phyloP scores from a whole-genome alignment of 2,329 filamentous ascomycete species.

The Emmonsiellopsis sp. region DNA sequence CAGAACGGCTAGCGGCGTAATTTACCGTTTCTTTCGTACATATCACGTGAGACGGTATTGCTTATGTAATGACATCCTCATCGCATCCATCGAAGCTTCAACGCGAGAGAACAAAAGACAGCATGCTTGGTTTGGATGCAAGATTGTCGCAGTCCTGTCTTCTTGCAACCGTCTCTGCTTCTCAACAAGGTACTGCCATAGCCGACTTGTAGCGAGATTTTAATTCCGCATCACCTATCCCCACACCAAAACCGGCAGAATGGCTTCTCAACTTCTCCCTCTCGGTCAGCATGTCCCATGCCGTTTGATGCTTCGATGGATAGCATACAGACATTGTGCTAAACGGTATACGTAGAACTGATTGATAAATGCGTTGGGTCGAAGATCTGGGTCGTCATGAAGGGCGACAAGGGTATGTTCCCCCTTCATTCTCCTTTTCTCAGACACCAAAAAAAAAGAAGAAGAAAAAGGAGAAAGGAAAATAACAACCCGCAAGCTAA shows the following conservation, averaged over 20 bases:
- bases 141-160: no score
- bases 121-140: no score
- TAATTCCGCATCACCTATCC: not conserved
- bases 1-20: not conserved
- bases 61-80: no score
- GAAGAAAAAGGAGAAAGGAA: no score
- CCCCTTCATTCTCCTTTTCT: not conserved
- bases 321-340: constrained; percentile 2
- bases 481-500: constrained; percentile 8
- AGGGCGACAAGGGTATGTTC: constrained; percentile 81
- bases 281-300: constrained; percentile 44
- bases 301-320: constrained; percentile 6
- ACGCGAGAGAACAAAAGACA: no score
- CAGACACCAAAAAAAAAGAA: not conserved
- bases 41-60: not conserved
- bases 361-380: constrained; percentile 99
- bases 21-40: not conserved
- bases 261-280: constrained; percentile 67
- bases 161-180: no score
- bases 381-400: constrained; percentile 98
- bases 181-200: no score
- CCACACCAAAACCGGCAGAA: constrained; percentile 20
- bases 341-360: constrained; percentile 54
- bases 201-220: not conserved
- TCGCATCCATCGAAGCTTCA: no score